Base-by-base conservation (phyloP, 257 asterid species). In the Nicotiana sylvestris region DNA sequence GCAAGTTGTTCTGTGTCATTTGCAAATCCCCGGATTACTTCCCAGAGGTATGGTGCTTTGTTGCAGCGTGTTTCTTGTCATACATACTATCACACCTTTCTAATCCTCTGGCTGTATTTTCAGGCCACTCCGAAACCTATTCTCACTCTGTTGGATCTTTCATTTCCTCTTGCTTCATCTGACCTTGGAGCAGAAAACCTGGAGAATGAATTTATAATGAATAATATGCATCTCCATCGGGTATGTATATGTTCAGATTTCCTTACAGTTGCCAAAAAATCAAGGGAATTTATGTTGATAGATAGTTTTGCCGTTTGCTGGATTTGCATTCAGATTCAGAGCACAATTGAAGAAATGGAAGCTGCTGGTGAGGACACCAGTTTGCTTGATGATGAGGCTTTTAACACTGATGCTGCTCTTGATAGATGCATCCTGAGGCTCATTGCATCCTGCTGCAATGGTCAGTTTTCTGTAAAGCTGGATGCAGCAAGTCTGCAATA, bases 341-440 rank as follows among this genome's bases (percentile, higher is more conserved):
- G 86, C 88, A 90, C 82, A 80, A 89, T 94, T 32, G 98, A 94
- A 82, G 96, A 94, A 85, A 85, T 86, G 84, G 90, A 84, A 78
- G 91, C 90, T 80, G 85, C 88, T 80, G 97, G 98, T 68, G 84
- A 81, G 77, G 94, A 93, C 81, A 85, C 90, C 43, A 86, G 88
- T 66, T 87, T 92, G 64, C 97, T 96, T 39, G 98, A 94, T 7
- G 98, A 94, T 13, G 97, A 94, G 89, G 97, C 97, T 77, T 96
- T 94, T 87, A 86, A 88, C 86, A 88, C 87, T 49, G 99, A 96
- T 88, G 86, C 91, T 39, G 92, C 97, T 81, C 89, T 93, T 78
- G 98, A 93, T 83, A 86, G 96, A 88, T 94, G 99, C 92, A 94
- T 94, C 86, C 89, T 94, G 92, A 92, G 97, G 91, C 97, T 96